Evolutionary conservation across 2,329 filamentous ascomycete species (phyloP).

Genomic region (Pseudocercospora eumusae): DNA sequence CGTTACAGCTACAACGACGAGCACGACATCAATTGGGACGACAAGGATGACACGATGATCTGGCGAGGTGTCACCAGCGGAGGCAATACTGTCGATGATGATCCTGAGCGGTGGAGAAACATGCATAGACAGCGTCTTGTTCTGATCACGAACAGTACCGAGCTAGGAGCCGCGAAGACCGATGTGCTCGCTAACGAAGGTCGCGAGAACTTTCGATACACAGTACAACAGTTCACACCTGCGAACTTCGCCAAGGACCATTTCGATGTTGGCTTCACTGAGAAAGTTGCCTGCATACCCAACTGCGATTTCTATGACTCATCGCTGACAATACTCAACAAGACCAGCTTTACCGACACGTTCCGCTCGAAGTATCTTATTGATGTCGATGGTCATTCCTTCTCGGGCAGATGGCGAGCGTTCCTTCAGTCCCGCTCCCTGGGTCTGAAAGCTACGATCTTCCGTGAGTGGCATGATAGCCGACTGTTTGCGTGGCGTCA

Average conservation of each 20-base stretch:
- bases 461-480: slow-evolving; percentile 76
- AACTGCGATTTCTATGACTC: slow-evolving; percentile 42
- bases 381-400: slow-evolving; percentile 70
- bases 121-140: slow-evolving; percentile 74
- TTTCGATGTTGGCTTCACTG: slow-evolving; percentile 44
- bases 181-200: slow-evolving; percentile 1
- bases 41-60: slow-evolving; percentile 42
- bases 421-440: slow-evolving; percentile 70
- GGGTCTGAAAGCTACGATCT: slow-evolving; percentile 76
- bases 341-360: slow-evolving; percentile 48
- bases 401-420: slow-evolving; percentile 43
- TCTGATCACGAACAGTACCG: slow-evolving; percentile 41
- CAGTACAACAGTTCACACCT: slow-evolving; percentile 30
- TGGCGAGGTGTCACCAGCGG: slow-evolving; percentile 49
- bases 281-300: slow-evolving; percentile 42
- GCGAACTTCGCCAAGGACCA: slow-evolving; percentile 40
- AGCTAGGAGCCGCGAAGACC: slow-evolving; percentile 22
- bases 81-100: slow-evolving; percentile 35
- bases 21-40: slow-evolving; percentile 53
- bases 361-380: slow-evolving; percentile 66
- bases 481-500: slow-evolving; percentile 73
- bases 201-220: slow-evolving; percentile 10
- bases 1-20: slow-evolving; percentile 57
- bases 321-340: slow-evolving; percentile 62
- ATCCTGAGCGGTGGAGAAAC: slow-evolving; percentile 61